Evolutionary conservation across 257 asterid genomes (phyloP).

Genomic region (Anisodus acutangulus): DNA sequence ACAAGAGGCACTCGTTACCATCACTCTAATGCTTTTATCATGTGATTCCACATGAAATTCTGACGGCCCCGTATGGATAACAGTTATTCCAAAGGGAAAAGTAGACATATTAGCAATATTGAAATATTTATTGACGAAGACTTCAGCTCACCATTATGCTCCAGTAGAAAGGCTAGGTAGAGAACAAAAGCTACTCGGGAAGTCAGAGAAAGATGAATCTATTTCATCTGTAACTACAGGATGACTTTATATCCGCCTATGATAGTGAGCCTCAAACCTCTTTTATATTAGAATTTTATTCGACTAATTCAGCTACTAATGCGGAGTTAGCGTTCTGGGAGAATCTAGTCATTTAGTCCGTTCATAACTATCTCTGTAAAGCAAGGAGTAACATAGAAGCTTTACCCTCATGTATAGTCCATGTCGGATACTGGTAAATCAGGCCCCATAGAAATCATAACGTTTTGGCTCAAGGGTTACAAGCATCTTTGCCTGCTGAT

Average conservation of each 20-base stretch:
- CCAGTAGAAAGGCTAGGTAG: background rate
- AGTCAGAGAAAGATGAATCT: too few species aligned
- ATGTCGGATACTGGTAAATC: background rate
- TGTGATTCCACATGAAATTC: slow-evolving; percentile 17
- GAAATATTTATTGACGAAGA: background rate
- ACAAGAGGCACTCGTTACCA: slow-evolving; percentile 7
- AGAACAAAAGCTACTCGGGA: too few species aligned
- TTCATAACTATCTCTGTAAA: too few species aligned
- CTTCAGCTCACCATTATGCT: background rate
- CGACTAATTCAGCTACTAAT: too few species aligned
- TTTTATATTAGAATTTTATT: too few species aligned
- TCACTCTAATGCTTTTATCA: slow-evolving; percentile 7
- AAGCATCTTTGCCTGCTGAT: background rate
- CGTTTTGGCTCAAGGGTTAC: background rate
- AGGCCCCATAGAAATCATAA: background rate
- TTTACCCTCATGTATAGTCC: background rate
- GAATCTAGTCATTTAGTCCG: too few species aligned
- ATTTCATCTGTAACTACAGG: too few species aligned
- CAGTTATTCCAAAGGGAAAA: background rate
- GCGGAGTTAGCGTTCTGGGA: too few species aligned
- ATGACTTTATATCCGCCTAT: too few species aligned
- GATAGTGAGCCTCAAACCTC: too few species aligned
- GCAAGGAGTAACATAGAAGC: too few species aligned
- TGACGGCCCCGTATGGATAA: background rate
- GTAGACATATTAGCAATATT: background rate